phyloP scores from a whole-genome alignment of 1,284 basidiomycete genomes.

The Austroboletus rostrupii region DNA sequence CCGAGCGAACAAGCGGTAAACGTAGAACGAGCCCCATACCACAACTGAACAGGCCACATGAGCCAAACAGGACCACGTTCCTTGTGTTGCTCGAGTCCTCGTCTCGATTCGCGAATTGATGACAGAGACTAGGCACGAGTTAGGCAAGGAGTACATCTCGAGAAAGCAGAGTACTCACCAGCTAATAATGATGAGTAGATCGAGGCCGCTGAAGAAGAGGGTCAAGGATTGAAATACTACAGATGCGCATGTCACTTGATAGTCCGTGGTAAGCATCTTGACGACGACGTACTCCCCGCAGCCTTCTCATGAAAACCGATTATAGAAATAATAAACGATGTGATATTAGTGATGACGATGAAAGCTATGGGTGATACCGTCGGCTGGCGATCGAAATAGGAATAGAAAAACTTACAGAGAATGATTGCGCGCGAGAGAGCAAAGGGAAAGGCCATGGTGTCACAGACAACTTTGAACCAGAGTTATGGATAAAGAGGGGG shows the following conservation, averaged over 20 bases:
- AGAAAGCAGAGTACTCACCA: slow-evolving; percentile 16
- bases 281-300: slow-evolving; percentile 18
- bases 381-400: neutral
- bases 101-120: slow-evolving; percentile 10
- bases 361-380: slow-evolving; percentile 13
- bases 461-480: slow-evolving; percentile 18
- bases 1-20: neutral
- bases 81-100: slow-evolving; percentile 22
- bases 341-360: slow-evolving; percentile 15
- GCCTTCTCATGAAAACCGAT: slow-evolving; percentile 18
- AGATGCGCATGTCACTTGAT: neutral
- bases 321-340: slow-evolving; percentile 13
- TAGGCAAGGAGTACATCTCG: neutral
- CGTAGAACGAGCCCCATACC: slow-evolving; percentile 13
- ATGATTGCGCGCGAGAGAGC: slow-evolving; percentile 17
- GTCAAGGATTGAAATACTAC: slow-evolving; percentile 25
- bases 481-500: slow-evolving; percentile 1
- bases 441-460: slow-evolving; percentile 28
- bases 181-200: slow-evolving; percentile 12
- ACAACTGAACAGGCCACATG: slow-evolving; percentile 15
- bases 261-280: neutral
- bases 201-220: slow-evolving; percentile 11
- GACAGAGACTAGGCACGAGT: slow-evolving; percentile 9
- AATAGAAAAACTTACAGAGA: slow-evolving; percentile 16
- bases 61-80: slow-evolving; percentile 21